Evolutionary conservation across 2,329 filamentous ascomycete species (phyloP).

Genomic region (Chaetomiaceae sp.): DNA sequence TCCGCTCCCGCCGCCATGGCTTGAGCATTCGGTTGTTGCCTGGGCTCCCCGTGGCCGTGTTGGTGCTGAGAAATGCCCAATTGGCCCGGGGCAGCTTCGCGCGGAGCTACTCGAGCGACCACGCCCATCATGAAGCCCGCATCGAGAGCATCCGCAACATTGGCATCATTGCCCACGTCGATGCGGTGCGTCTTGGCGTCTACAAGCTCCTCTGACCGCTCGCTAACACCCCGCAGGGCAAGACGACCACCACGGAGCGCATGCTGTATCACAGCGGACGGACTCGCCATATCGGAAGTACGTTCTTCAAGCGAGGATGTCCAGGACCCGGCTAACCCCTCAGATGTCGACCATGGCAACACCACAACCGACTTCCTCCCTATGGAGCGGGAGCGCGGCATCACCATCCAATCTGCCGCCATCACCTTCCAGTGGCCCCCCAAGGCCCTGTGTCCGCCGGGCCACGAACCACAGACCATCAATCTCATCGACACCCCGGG

Average conservation of each 20-base stretch:
- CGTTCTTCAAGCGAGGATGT: slow-evolving; percentile 24
- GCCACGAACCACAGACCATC: slow-evolving; percentile 58
- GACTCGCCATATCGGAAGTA: slow-evolving; percentile 75
- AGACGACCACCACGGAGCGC: slow-evolving; percentile 97
- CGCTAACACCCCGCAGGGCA: slow-evolving; percentile 53
- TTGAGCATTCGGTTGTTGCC: neutral
- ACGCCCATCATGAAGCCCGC: slow-evolving; percentile 33
- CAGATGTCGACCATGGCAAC: slow-evolving; percentile 91
- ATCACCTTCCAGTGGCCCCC: slow-evolving; percentile 91
- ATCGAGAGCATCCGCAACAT: slow-evolving; percentile 79
- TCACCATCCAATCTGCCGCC: slow-evolving; percentile 95
- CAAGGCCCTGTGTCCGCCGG: slow-evolving; percentile 36
- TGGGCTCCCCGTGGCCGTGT: neutral
- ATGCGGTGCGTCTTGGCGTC: slow-evolving; percentile 58
- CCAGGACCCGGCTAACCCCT: neutral
- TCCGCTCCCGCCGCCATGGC: slow-evolving; percentile 13
- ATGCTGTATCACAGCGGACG: slow-evolving; percentile 97
- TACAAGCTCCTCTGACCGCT: neutral
- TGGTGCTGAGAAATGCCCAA: slow-evolving; percentile 18
- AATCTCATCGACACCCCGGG: slow-evolving; percentile 96
- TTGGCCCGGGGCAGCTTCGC: slow-evolving; percentile 2
- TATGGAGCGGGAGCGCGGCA: slow-evolving; percentile 84
- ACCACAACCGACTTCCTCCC: slow-evolving; percentile 97
- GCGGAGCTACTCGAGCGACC: slow-evolving; percentile 20
- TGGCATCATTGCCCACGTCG: slow-evolving; percentile 97